Base-by-base conservation (phyloP, 768 basidiomycete genomes). In the Amanita pseudoporphyria region DNA sequence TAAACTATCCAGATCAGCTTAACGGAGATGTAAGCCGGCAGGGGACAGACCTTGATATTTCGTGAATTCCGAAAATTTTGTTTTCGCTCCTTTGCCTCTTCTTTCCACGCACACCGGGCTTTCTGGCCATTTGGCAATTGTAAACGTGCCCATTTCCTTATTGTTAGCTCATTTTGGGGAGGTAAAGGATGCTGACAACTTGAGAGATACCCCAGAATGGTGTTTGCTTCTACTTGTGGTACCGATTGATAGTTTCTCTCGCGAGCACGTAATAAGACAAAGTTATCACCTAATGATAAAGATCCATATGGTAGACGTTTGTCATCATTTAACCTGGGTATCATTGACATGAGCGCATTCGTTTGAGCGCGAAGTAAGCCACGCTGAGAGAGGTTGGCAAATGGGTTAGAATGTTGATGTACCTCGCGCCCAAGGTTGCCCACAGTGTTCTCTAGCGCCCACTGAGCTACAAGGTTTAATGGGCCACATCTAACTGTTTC, bases 361-460 rank as follows among this genome's bases (percentile, higher is more conserved):
- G 52, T 46, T 39, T 61, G 59, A 9, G 41, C 52, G 5, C 52
- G 51, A 0, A 54, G 45, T 3, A 65, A 13, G 2, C 53, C 65
- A 28, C 54, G 49, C 37, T 63, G 50, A 14, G 63, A 30, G 5
- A 67, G 54, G 42, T 66, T 66, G 1, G 54, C 52, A 33, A 51
- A 64, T 2, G 57, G 53, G 21, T 64, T 51, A 0, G 54, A 60
- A 9, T 46, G 59, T 33, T 62, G 61, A 65, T n/a, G n/a, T n/a
- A n/a, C n/a, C n/a, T n/a, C n/a, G n/a, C n/a, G n/a, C n/a, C n/a
- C n/a, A n/a, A n/a, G 57, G 18, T 57, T 62, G 3, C 64, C 56
- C 14, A 65, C 62, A 1, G 57, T 58, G 0, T 52, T 13, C 31
- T 67, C 64, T 47, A 69, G 56, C 0, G 55, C 60, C 60, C 60